phyloP scores from a whole-genome alignment of 1,284 basidiomycete species.

The Cryptococcus hybrid region DNA sequence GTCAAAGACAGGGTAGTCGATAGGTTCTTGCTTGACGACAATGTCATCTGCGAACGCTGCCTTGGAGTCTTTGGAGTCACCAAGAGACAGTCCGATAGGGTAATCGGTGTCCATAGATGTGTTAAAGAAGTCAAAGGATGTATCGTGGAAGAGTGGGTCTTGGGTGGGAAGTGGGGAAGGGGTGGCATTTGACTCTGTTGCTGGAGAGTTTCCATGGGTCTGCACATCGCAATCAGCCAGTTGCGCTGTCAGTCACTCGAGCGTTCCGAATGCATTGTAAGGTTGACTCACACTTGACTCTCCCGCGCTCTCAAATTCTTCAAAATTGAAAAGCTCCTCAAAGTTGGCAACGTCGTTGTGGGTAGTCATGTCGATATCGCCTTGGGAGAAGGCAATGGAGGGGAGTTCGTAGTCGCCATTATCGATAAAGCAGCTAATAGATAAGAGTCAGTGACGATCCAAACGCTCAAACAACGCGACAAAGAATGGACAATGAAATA shows the following conservation, averaged over 20 bases:
- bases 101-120: background rate
- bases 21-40: conserved; percentile 41
- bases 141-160: conserved; percentile 15
- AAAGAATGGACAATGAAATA: too few species aligned
- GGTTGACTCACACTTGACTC: conserved; percentile 29
- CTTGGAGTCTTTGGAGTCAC: conserved; percentile 17
- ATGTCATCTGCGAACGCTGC: background rate
- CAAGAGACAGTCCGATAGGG: conserved; percentile 2
- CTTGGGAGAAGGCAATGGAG: background rate
- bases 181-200: conserved; percentile 41
- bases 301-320: conserved; percentile 25
- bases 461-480: too few species aligned
- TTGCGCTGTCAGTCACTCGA: too few species aligned
- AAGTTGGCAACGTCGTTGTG: conserved; percentile 32
- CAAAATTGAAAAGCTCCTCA: conserved; percentile 43
- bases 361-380: conserved; percentile 18
- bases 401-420: too few species aligned
- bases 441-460: too few species aligned
- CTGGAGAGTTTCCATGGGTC: conserved; percentile 36
- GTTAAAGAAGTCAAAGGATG: conserved; percentile 15
- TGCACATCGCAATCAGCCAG: background rate
- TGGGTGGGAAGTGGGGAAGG: conserved; percentile 34
- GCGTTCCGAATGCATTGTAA: background rate
- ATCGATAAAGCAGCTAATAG: too few species aligned
- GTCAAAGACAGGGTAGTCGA: conserved; percentile 22